Percentiles rank a stretch among this genome's conserved stretches.
These are phyloP conservation scores for Pseudocercospora eumusae DNA, from an alignment of 2,329 filamentous ascomycete species.

Conservation along the genomic window DNA sequence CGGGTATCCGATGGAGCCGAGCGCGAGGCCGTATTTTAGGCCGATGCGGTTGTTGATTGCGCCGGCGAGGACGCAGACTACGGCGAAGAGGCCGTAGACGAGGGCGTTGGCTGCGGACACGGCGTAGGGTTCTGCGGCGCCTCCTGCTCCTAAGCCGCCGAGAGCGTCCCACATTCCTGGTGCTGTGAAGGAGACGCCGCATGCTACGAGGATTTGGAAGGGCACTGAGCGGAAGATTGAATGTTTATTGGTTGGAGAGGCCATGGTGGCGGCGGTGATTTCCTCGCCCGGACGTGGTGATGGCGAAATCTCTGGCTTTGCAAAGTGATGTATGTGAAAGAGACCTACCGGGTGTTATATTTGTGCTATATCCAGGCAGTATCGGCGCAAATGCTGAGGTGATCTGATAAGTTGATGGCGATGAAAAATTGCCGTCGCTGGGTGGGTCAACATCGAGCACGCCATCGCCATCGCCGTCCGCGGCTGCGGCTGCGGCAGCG, in stretches of 20 bases:
- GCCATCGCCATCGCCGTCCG: conserved; percentile 3
- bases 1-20: conserved; percentile 51
- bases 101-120: conserved; percentile 56
- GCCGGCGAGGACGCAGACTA: conserved; percentile 44
- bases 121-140: conserved; percentile 35
- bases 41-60: conserved; percentile 43
- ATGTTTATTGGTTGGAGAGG: neutral
- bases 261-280: neutral
- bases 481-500: neutral
- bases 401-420: neutral
- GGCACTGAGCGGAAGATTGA: conserved; percentile 22
- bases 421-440: neutral
- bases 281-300: neutral
- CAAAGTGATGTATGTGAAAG: neutral
- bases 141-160: conserved; percentile 32
- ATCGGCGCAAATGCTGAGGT: neutral
- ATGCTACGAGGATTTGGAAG: conserved; percentile 28
- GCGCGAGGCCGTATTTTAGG: conserved; percentile 35
- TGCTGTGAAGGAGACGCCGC: conserved; percentile 27
- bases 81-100: conserved; percentile 50
- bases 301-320: neutral
- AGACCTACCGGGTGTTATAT: neutral
- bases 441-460: conserved; percentile 4
- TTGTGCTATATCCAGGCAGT: neutral
- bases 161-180: conserved; percentile 28